These are phyloP conservation scores for Zangia roseola DNA, from an alignment of 768 basidiomycete genomes.

Conservation along the genomic window DNA sequence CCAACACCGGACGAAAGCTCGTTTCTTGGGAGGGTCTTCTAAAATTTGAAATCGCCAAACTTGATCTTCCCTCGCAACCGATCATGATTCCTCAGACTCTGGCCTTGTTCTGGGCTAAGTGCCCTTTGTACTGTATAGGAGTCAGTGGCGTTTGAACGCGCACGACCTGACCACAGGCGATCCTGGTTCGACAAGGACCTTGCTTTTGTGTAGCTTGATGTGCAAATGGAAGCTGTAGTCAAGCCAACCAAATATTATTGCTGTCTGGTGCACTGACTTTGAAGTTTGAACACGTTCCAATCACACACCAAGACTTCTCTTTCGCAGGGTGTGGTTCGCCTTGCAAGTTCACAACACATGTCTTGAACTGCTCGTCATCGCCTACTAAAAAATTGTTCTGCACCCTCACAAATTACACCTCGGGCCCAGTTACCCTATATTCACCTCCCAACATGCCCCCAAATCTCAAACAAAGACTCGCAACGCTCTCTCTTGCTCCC, in stretches of 20 bases:
- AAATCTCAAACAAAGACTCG: conserved; percentile 65
- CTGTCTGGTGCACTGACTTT: neutral
- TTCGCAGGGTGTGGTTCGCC: conserved; percentile 3
- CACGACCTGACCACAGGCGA: too few relatives aligned
- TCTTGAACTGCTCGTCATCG: neutral
- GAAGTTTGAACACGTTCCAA: conserved; percentile 2
- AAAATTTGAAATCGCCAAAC: too few relatives aligned
- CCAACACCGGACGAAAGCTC: too few relatives aligned
- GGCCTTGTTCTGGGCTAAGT: too few relatives aligned
- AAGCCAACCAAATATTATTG: conserved; percentile 3
- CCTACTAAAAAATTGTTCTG: neutral
- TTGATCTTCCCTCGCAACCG: too few relatives aligned
- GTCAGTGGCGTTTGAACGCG: too few relatives aligned
- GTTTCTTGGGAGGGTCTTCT: too few relatives aligned
- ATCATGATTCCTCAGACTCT: too few relatives aligned
- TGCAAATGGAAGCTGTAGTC: too few relatives aligned
- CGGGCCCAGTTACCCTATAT: neutral
- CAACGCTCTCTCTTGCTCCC: conserved; percentile 55
- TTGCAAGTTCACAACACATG: conserved; percentile 12
- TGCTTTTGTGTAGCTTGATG: too few relatives aligned
- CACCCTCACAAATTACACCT: neutral
- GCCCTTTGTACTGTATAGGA: too few relatives aligned
- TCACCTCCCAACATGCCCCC: conserved; percentile 26
- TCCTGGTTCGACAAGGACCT: too few relatives aligned
- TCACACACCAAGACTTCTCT: neutral